Percentiles rank a stretch among this genome's conserved stretches.
These are phyloP conservation scores for Fragaria ananassa DNA, from an alignment of 306 rosid genomes.

Conservation along the genomic window DNA sequence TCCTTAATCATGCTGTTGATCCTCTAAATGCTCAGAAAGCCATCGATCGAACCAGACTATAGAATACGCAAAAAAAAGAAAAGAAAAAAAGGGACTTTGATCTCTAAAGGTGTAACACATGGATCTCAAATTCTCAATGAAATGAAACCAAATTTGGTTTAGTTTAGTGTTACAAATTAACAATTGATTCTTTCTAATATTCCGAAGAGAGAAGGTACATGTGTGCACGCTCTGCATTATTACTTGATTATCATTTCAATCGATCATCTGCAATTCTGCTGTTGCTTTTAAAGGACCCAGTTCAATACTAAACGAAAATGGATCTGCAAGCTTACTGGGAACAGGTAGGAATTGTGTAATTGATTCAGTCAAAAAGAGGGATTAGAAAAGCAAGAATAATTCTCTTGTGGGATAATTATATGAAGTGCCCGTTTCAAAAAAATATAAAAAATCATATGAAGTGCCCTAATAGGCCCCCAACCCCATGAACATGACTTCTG, in stretches of 20 bases:
- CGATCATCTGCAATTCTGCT: not conserved
- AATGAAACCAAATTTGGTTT: not conserved
- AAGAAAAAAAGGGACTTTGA: not conserved
- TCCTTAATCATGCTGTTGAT: not conserved
- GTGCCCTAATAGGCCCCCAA: not conserved
- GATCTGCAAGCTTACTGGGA: not conserved
- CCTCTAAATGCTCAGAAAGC: not conserved
- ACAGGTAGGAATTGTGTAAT: not conserved
- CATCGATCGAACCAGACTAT: not conserved
- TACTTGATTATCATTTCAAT: constrained; percentile 1
- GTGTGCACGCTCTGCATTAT: not conserved
- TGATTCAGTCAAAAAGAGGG: not conserved
- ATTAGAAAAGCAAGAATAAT: not conserved
- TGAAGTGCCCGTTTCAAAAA: too few relatives aligned
- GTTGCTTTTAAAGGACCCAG: not conserved
- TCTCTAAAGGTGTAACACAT: not conserved
- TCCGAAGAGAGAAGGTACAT: not conserved
- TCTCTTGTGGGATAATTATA: not conserved
- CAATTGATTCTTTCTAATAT: not conserved
- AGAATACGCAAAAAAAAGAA: not conserved
- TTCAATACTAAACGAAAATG: not conserved
- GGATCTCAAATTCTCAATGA: not conserved
- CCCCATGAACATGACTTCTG: not conserved
- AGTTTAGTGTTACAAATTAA: not conserved
- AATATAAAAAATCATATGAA: too few relatives aligned